Conservation (phyloP, 495 filamentous ascomycete genomes). For the Tetracladium setigerum region DNA sequence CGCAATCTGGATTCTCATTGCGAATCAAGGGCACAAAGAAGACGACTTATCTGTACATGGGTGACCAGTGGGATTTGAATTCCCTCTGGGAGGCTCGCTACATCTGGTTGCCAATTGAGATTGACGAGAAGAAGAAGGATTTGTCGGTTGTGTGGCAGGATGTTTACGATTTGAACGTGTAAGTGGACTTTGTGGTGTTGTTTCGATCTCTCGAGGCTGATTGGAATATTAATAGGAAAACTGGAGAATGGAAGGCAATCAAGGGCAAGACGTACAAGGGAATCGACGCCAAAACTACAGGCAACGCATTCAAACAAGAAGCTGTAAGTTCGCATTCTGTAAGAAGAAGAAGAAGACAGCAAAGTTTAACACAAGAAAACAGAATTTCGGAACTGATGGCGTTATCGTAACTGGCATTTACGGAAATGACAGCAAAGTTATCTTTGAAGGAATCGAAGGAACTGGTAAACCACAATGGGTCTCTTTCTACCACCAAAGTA, state of each 20-base stretch:
- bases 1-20: slow-evolving; percentile 42
- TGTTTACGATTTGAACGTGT: slow-evolving; percentile 36
- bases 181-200: background rate
- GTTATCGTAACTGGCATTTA: slow-evolving; percentile 40
- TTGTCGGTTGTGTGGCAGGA: slow-evolving; percentile 35
- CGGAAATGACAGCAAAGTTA: slow-evolving; percentile 43
- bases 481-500: slow-evolving; percentile 44
- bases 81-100: slow-evolving; percentile 43
- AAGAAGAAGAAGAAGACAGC: background rate
- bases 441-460: slow-evolving; percentile 41
- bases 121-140: slow-evolving; percentile 29
- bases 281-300: slow-evolving; percentile 30
- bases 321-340: slow-evolving; percentile 20
- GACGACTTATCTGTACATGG: slow-evolving; percentile 44
- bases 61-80: slow-evolving; percentile 45
- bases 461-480: slow-evolving; percentile 45
- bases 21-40: slow-evolving; percentile 35
- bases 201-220: background rate
- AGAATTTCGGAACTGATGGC: slow-evolving; percentile 37
- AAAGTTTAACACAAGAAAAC: background rate
- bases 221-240: slow-evolving; percentile 24
- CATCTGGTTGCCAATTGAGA: slow-evolving; percentile 43
- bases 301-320: slow-evolving; percentile 40
- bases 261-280: slow-evolving; percentile 34
- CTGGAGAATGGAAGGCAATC: slow-evolving; percentile 34